These are phyloP conservation scores for Fusarium humuli DNA, from an alignment of 2,329 filamentous ascomycete species.

Conservation along the genomic window DNA sequence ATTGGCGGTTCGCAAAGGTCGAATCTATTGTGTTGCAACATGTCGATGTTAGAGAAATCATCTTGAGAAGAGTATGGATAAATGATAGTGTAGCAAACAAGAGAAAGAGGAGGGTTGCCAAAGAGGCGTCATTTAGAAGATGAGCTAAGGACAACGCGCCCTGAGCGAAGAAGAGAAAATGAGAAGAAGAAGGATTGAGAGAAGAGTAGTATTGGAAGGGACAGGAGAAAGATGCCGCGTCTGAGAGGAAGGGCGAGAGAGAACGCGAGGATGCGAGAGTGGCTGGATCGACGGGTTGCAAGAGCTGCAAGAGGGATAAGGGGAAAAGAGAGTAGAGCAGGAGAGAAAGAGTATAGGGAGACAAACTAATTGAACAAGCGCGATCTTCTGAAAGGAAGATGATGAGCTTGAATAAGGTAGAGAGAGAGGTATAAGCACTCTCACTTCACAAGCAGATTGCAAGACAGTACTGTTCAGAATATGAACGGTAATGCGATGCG, in stretches of 20 bases:
- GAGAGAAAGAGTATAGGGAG: constrained; percentile 42
- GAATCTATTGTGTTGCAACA: constrained; percentile 63
- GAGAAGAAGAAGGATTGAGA: constrained; percentile 24
- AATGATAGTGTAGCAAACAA: constrained; percentile 41
- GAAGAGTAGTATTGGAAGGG: constrained; percentile 17
- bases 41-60: constrained; percentile 68
- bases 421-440: constrained; percentile 38
- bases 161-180: constrained; percentile 25
- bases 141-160: constrained; percentile 21
- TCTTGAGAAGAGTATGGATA: constrained; percentile 52
- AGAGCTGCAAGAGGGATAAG: constrained; percentile 34
- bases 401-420: constrained; percentile 33
- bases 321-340: constrained; percentile 39
- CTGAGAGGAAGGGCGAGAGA: constrained; percentile 36
- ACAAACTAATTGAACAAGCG: constrained; percentile 54
- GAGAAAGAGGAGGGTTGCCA: constrained; percentile 44
- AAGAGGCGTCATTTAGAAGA: constrained; percentile 46
- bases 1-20: constrained; percentile 45
- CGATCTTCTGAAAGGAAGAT: constrained; percentile 41
- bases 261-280: constrained; percentile 45
- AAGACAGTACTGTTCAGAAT: constrained; percentile 13
- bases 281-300: constrained; percentile 39
- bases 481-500: constrained; percentile 36
- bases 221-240: constrained; percentile 26
- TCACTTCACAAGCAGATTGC: constrained; percentile 33